Evolutionary conservation across 768 basidiomycete species (phyloP).

Genomic region (Lepiota subincarnata): DNA sequence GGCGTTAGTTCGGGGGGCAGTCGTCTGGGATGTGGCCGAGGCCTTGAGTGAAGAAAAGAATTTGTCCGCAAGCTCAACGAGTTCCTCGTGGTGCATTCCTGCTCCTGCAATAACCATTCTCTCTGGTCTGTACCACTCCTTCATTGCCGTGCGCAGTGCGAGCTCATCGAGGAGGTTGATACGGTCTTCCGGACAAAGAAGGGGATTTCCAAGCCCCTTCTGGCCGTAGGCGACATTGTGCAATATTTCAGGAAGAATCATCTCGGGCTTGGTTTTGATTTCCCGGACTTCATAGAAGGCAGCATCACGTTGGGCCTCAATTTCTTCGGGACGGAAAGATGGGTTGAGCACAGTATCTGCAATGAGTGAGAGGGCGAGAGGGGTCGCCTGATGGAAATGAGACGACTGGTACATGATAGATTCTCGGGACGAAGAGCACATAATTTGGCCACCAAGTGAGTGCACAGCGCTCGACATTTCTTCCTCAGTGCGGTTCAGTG

Average conservation of each 20-base stretch:
- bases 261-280: slow-evolving; percentile 83
- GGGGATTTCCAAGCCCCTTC: slow-evolving; percentile 82
- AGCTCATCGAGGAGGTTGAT: slow-evolving; percentile 61
- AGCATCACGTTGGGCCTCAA: slow-evolving; percentile 80
- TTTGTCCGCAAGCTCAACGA: slow-evolving; percentile 82
- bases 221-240: slow-evolving; percentile 81
- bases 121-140: slow-evolving; percentile 88
- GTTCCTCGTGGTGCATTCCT: slow-evolving; percentile 84
- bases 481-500: slow-evolving; percentile 61
- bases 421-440: slow-evolving; percentile 88
- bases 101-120: slow-evolving; percentile 94
- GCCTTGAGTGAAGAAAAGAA: slow-evolving; percentile 72
- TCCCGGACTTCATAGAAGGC: slow-evolving; percentile 90
- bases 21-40: slow-evolving; percentile 20
- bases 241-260: slow-evolving; percentile 87
- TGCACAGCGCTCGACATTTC: slow-evolving; percentile 82
- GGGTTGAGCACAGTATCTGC: slow-evolving; percentile 87
- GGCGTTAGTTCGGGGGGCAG: slow-evolving; percentile 26
- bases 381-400: slow-evolving; percentile 80
- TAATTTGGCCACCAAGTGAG: slow-evolving; percentile 85
- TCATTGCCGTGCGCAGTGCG: slow-evolving; percentile 59
- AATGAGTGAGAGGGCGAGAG: slow-evolving; percentile 81
- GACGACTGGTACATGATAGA: slow-evolving; percentile 98
- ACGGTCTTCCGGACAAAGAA: slow-evolving; percentile 84
- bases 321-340: slow-evolving; percentile 68